Evolutionary conservation across 495 filamentous ascomycete species (phyloP), one percentile per base, ranked within the genome.

Genomic region (Penicillium manginii): DNA sequence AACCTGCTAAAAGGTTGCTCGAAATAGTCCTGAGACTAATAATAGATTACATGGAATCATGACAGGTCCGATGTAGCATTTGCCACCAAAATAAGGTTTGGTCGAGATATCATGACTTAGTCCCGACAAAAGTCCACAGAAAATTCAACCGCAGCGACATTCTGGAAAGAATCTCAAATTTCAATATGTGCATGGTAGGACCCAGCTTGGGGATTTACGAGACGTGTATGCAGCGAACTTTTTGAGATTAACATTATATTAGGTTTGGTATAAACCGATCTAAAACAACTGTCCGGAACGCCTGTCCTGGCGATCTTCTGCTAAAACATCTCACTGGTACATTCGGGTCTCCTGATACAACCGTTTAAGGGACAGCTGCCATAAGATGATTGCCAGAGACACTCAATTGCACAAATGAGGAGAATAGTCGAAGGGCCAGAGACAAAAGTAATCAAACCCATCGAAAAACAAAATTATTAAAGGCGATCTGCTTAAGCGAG

Each of bases 401-500:
- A 21, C 22, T 33, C 43, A 47, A 51, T 37, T 21, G 14, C 14
- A 22, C 29, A 31, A 31, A 10, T n/a, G 17, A 26, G 33, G 33
- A 49, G 43, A 35, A 40, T 5, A 39, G 40, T 42, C 50, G 26
- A 31, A 45, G 45, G 56, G 50, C 21, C 23, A 40, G 32, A 18
- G 43, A 15, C 37, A 11, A 52, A 55, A 10, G 49, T 18, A 66
- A 35, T 35, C 31, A 59, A 67, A 58, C 39, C 56, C 64, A n/a
- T 29, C 50, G 33, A 42, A 23, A 56, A 23, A 33, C 51, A 49
- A 39, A 59, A 46, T 32, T 51, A 56, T 29, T 45, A 48, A 33
- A 21, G 32, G n/a, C 29, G 21, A 65, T 21, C 33, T 50, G 22
- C 53, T 58, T 70, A 70, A 50, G 65, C 67, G 43, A 70, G 67